Evolutionary conservation across 176 grass and related monocot genomes (phyloP).

Genomic region (Oryza glaberrima): DNA sequence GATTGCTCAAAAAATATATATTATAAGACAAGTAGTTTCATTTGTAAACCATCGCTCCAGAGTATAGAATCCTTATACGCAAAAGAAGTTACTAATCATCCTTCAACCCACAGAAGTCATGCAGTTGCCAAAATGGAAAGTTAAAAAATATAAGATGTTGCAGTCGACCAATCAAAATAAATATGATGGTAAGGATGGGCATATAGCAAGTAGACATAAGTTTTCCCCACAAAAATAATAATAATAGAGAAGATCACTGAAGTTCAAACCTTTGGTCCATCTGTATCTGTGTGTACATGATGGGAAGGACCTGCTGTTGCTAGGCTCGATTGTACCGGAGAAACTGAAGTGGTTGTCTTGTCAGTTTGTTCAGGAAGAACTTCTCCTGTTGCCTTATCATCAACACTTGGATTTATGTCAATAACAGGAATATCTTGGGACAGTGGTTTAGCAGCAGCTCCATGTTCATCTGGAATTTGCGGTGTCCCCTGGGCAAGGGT

Average conservation of each 20-base stretch:
- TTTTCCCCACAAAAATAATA: too few species aligned
- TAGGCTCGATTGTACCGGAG: constrained; percentile 44
- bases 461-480: constrained; percentile 46
- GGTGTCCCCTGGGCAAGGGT: constrained; percentile 25
- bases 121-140: constrained; percentile 16
- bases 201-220: constrained; percentile 20
- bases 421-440: constrained; percentile 40
- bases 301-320: constrained; percentile 38
- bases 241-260: background rate
- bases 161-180: constrained; percentile 26
- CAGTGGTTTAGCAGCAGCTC: constrained; percentile 37
- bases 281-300: constrained; percentile 12
- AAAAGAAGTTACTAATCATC: background rate
- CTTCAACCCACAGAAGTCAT: background rate
- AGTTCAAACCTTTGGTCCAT: constrained; percentile 58
- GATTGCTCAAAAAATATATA: background rate
- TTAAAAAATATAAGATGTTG: constrained; percentile 14
- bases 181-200: background rate
- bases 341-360: constrained; percentile 27
- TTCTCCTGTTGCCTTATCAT: constrained; percentile 46
- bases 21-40: background rate
- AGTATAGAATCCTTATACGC: background rate
- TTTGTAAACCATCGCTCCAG: background rate
- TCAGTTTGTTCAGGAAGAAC: constrained; percentile 44
- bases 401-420: constrained; percentile 39